Evolutionary conservation across 2,329 filamentous ascomycete species (phyloP).

Genomic region (Calonectria hongkongensis): DNA sequence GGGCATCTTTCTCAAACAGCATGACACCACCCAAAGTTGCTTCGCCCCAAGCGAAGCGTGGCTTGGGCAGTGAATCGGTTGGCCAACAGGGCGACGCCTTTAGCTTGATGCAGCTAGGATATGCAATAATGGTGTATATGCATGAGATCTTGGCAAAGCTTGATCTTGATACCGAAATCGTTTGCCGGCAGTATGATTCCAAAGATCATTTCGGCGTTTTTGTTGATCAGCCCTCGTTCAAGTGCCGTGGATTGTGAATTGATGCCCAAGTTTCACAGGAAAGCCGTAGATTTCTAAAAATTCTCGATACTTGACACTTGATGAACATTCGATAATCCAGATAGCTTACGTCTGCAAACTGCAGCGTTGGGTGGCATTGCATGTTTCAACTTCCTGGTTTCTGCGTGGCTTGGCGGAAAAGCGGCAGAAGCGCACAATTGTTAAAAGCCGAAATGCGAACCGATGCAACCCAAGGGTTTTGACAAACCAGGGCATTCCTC

Average conservation of each 20-base stretch:
- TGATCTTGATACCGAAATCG: neutral
- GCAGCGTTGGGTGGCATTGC: slow-evolving; percentile 3
- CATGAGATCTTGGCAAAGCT: slow-evolving; percentile 9
- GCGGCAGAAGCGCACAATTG: slow-evolving; percentile 15
- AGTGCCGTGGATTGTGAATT: neutral
- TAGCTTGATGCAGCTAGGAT: neutral
- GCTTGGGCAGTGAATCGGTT: neutral
- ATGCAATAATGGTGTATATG: slow-evolving; percentile 11
- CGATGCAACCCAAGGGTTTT: neutral
- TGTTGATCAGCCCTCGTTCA: neutral
- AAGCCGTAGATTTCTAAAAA: neutral
- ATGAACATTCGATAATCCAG: neutral
- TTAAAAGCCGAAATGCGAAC: neutral
- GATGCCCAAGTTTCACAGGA: too few species aligned
- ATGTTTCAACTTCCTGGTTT: slow-evolving; percentile 10
- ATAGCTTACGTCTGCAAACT: neutral
- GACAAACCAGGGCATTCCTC: neutral
- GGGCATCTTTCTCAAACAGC: slow-evolving; percentile 2
- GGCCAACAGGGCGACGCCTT: neutral
- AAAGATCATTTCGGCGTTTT: neutral
- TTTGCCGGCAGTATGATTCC: neutral
- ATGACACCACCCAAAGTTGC: slow-evolving; percentile 13
- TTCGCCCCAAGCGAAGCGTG: slow-evolving; percentile 7
- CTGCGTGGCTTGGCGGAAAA: slow-evolving; percentile 13
- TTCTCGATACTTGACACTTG: neutral